Evolutionary conservation across 73 alveolate species (phyloP).

Genomic region (Tetrahymena malaccensis): DNA sequence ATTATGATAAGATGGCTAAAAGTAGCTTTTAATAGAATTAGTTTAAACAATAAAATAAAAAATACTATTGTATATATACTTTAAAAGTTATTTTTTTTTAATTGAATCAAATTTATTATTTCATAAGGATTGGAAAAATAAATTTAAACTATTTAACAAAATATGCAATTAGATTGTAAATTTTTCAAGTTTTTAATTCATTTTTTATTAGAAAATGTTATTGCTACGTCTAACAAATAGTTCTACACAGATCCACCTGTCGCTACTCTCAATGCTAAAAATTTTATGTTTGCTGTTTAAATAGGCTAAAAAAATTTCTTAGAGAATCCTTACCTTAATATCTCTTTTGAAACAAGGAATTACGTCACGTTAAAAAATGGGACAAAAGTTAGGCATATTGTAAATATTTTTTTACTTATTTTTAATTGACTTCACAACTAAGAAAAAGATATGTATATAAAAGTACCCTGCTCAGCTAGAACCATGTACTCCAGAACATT

Average conservation of each 20-base stretch:
- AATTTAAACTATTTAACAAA: no score
- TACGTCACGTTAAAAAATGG: not conserved
- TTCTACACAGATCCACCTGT: not conserved
- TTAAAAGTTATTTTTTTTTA: no score
- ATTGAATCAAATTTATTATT: no score
- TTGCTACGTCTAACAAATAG: not conserved
- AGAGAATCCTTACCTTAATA: not conserved
- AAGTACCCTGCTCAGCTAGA: not conserved
- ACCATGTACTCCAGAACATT: not conserved
- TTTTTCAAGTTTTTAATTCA: not conserved
- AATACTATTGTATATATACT: no score
- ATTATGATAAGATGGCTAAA: not conserved
- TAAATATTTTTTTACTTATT: not conserved
- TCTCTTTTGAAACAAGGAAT: not conserved
- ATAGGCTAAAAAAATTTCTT: not conserved
- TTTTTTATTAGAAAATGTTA: not conserved
- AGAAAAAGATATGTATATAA: not conserved
- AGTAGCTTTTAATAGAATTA: no score
- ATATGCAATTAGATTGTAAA: not conserved
- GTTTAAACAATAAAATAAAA: no score
- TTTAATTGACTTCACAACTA: no score
- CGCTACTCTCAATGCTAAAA: not conserved
- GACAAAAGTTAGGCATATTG: not conserved
- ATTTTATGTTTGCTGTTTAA: not conserved
- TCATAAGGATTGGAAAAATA: no score